These are phyloP conservation scores for Edaphochlamys debaryana DNA, from an alignment of 139 green algal genomes.

Conservation along the genomic window DNA sequence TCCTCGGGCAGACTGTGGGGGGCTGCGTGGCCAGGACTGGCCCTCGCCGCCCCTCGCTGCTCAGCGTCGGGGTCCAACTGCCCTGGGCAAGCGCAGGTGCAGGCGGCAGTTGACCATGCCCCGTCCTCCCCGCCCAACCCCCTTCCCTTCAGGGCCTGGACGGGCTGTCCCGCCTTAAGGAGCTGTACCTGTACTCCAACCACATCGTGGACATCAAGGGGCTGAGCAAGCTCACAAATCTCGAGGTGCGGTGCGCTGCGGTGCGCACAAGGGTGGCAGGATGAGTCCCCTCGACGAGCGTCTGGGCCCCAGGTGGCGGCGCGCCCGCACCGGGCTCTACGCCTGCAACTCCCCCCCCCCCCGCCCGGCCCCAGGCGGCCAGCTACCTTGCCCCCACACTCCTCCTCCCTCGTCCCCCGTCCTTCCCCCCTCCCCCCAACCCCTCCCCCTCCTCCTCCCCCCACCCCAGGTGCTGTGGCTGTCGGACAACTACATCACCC, in stretches of 20 bases:
- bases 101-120: neutral
- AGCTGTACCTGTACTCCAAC: conserved; percentile 81
- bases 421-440: too few relatives aligned
- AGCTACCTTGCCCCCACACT: too few relatives aligned
- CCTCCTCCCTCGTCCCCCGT: too few relatives aligned
- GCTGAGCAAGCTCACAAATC: conserved; percentile 57
- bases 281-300: too few relatives aligned
- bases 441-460: too few relatives aligned
- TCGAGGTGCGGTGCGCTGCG: conserved; percentile 63
- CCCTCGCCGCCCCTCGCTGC: too few relatives aligned
- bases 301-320: too few relatives aligned
- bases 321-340: too few relatives aligned
- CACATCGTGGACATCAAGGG: conserved; percentile 63
- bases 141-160: conserved; percentile 54
- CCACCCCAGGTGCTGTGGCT: conserved; percentile 82
- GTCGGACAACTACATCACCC: conserved; percentile 76
- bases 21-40: too few relatives aligned
- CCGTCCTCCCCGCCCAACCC: neutral
- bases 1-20: too few relatives aligned
- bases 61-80: too few relatives aligned
- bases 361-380: neutral
- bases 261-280: neutral
- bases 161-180: conserved; percentile 47
- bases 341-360: neutral
- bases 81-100: too few relatives aligned